Conservation (phyloP, 352 stramenopile species). For the Phytopythium montanum region DNA sequence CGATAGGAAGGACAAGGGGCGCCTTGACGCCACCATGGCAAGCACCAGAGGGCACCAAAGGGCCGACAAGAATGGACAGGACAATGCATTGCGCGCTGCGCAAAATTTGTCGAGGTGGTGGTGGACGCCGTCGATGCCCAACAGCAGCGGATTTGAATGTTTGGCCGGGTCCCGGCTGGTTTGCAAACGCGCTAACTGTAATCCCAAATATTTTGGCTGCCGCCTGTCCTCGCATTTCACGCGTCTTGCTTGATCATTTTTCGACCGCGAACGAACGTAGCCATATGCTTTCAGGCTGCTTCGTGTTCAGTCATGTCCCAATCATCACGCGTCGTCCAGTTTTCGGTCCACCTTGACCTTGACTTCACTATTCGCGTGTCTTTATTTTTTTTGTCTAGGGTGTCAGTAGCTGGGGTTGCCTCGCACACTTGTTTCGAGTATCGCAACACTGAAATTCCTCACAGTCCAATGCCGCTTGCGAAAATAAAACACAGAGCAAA, state of each 20-base stretch:
- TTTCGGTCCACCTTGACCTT: conserved; percentile 6
- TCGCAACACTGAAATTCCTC: background rate
- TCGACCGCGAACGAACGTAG: conserved; percentile 7
- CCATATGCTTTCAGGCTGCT: conserved; percentile 1
- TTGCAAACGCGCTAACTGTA: too few species aligned
- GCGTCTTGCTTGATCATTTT: background rate
- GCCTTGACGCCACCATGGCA: background rate
- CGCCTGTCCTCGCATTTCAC: too few species aligned
- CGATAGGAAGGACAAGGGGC: conserved; percentile 2
- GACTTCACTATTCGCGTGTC: background rate
- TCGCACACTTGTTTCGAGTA: background rate
- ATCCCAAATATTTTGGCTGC: background rate
- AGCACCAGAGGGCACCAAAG: too few species aligned
- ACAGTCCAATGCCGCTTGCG: background rate
- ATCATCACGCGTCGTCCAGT: background rate
- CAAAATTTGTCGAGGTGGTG: background rate
- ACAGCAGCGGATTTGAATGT: background rate
- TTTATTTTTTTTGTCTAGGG: conserved; percentile 8
- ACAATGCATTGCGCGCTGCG: background rate
- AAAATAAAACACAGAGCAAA: conserved; percentile 1
- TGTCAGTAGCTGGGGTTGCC: background rate
- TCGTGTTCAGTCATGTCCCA: conserved; percentile 3
- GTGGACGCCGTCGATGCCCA: background rate
- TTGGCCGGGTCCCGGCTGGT: background rate
- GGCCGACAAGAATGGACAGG: conserved; percentile 1